Evolutionary conservation across 192 early-diverging fungal species (phyloP), one percentile per base, ranked within the genome.

Genomic region (Phlyctochytrium bullatum): DNA sequence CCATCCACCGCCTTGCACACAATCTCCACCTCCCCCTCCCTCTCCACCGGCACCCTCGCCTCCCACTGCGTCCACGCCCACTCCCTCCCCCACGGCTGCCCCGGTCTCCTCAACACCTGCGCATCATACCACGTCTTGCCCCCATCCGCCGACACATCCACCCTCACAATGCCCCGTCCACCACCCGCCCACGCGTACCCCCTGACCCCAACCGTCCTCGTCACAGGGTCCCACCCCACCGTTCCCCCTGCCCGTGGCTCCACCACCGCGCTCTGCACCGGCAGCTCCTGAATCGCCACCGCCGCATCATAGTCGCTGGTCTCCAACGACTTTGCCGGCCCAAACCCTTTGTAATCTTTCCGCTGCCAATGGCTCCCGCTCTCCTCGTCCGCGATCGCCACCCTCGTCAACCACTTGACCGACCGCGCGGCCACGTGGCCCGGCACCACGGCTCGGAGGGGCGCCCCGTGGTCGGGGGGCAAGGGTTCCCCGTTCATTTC

Each of bases 51-150:
- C 24, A 94, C 79, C 30, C 67, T 65, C 35, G 79, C 89, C 34
- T 88, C 79, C 92, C 92, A 96, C 36, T 90, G 75, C 29, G 88
- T 88, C 94, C 94, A 94, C 34, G 91, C 85, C 92, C 93, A 97
- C 29, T 76, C 72, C 33, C 69, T 28, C 1, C 67, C 75, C 4
- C 36, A 29, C 32, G 20, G 51, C 36, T 71, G 73, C 32, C 28
- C 62, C 30, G 67, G 74, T 40, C 17, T 29, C 36, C 23, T 47
- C 33, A 71, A 17, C 31, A 92, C 65, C 34, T 82, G 65, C 1
- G 91, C 78, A 69, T 91, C 80, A 6, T 74, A 69, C 94, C 94
- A 97, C 0, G 89, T 90, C 40, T 81, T 73, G 2, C 94, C 94
- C 61, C 82, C 78, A 69, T 97, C 93, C 17, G 47, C 34, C 29